Conservation (phyloP, 495 filamentous ascomycete genomes). For the Daldinia childiae region DNA sequence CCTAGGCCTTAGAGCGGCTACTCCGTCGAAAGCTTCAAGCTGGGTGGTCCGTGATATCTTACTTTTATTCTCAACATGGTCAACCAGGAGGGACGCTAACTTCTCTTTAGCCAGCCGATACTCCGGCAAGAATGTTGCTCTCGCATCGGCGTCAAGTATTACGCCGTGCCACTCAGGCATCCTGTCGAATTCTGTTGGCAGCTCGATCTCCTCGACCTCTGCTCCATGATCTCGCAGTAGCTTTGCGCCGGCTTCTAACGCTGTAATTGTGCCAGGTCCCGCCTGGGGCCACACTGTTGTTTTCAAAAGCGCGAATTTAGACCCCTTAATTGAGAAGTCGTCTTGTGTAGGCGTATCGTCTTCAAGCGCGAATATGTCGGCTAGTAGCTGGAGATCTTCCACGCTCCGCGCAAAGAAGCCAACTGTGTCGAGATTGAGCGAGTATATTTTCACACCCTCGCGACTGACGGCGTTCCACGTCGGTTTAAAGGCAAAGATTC, state of each 20-base stretch:
- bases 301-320: constrained; percentile 60
- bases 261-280: constrained; percentile 56
- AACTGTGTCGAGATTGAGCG: constrained; percentile 61
- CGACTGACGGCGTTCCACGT: constrained; percentile 65
- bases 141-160: constrained; percentile 54
- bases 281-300: constrained; percentile 59
- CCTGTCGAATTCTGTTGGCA: constrained; percentile 57
- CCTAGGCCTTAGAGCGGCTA: constrained; percentile 56
- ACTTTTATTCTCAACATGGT: constrained; percentile 55
- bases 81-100: constrained; percentile 49
- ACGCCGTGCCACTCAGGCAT: constrained; percentile 53
- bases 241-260: constrained; percentile 52
- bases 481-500: constrained; percentile 65
- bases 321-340: constrained; percentile 50
- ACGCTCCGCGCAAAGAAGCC: constrained; percentile 61
- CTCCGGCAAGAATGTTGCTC: constrained; percentile 57
- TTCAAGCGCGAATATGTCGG: constrained; percentile 57
- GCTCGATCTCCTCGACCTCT: constrained; percentile 56
- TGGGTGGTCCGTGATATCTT: constrained; percentile 52
- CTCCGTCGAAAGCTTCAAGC: constrained; percentile 55
- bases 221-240: constrained; percentile 55
- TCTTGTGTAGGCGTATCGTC: constrained; percentile 54
- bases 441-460: constrained; percentile 61
- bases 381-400: constrained; percentile 60
- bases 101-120: constrained; percentile 54